These are phyloP conservation scores for Penicillium ucsense DNA, from an alignment of 495 filamentous ascomycete species.

Conservation along the genomic window DNA sequence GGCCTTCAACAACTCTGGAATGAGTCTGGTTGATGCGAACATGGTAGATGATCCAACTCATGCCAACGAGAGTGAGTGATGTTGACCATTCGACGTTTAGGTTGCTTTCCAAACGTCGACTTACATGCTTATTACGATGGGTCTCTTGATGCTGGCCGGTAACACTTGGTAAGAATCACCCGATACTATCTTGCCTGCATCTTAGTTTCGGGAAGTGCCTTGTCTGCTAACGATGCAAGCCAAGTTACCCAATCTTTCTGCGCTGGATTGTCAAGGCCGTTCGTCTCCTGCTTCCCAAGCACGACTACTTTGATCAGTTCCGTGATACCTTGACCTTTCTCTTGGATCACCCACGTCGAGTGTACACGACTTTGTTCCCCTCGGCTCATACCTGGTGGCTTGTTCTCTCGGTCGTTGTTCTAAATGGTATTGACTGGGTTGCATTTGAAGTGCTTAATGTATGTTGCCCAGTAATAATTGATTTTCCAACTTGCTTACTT, in stretches of 20 bases:
- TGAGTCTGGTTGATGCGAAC: constrained; percentile 1
- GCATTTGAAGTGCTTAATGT: constrained; percentile 78
- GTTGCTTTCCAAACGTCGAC: constrained; percentile 1
- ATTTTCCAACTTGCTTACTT: not conserved
- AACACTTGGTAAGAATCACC: not conserved
- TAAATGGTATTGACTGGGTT: constrained; percentile 72
- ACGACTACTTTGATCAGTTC: constrained; percentile 16
- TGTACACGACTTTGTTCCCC: constrained; percentile 82
- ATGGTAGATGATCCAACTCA: not conserved
- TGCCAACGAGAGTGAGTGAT: not conserved
- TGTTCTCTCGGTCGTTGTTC: constrained; percentile 60
- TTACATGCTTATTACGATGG: constrained; percentile 2
- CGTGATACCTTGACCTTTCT: constrained; percentile 78
- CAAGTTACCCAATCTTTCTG: not conserved
- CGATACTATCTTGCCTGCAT: too few species aligned
- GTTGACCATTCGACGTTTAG: not conserved
- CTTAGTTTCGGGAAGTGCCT: too few species aligned
- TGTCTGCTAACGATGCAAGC: too few species aligned
- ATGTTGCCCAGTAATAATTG: constrained; percentile 17
- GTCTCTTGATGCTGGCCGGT: not conserved
- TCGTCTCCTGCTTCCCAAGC: not conserved
- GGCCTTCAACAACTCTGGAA: constrained; percentile 2
- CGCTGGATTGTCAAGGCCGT: not conserved
- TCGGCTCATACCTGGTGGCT: constrained; percentile 78
- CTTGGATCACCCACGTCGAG: constrained; percentile 79